Evolutionary conservation across 495 filamentous ascomycete species (phyloP).

Genomic region (Penicillium antarcticum): DNA sequence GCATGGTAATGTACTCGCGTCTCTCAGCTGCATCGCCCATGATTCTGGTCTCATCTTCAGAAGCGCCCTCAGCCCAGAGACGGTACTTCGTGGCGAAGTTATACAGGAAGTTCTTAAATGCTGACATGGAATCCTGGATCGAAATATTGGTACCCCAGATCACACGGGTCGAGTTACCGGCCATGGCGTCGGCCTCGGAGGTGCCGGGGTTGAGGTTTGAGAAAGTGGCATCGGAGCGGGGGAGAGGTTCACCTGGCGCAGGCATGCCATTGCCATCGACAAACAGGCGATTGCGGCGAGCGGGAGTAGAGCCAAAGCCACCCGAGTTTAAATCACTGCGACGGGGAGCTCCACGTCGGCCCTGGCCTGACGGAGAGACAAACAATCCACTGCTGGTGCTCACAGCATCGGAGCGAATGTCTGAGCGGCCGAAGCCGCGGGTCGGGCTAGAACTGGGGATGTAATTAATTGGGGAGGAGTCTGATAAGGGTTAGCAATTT

Average conservation of each 20-base stretch:
- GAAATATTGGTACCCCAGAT: slow-evolving; percentile 99
- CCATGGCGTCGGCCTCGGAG: slow-evolving; percentile 85
- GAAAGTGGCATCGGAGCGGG: slow-evolving; percentile 78
- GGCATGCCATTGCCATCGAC: slow-evolving; percentile 79
- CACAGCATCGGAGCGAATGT: slow-evolving; percentile 54
- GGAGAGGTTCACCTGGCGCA: slow-evolving; percentile 45
- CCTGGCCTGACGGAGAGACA: slow-evolving; percentile 59
- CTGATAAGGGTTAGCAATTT: slow-evolving; percentile 37
- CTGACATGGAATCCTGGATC: slow-evolving; percentile 78
- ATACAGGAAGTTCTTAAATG: slow-evolving; percentile 85
- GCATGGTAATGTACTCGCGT: slow-evolving; percentile 78
- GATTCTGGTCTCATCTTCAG: slow-evolving; percentile 66
- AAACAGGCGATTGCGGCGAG: slow-evolving; percentile 66
- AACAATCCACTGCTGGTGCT: slow-evolving; percentile 87
- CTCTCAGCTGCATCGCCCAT: slow-evolving; percentile 57
- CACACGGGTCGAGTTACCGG: slow-evolving; percentile 71
- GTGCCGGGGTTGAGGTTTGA: slow-evolving; percentile 84
- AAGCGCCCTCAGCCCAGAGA: slow-evolving; percentile 79
- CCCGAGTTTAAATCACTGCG: slow-evolving; percentile 85
- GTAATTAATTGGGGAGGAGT: slow-evolving; percentile 89
- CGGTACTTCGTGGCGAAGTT: slow-evolving; percentile 92
- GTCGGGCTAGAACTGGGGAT: slow-evolving; percentile 81
- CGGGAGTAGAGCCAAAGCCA: slow-evolving; percentile 60
- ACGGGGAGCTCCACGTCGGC: slow-evolving; percentile 46
- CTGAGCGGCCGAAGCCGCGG: slow-evolving; percentile 45